Conservation (phyloP, 306 rosid species). For the Sicyos baderoa region DNA sequence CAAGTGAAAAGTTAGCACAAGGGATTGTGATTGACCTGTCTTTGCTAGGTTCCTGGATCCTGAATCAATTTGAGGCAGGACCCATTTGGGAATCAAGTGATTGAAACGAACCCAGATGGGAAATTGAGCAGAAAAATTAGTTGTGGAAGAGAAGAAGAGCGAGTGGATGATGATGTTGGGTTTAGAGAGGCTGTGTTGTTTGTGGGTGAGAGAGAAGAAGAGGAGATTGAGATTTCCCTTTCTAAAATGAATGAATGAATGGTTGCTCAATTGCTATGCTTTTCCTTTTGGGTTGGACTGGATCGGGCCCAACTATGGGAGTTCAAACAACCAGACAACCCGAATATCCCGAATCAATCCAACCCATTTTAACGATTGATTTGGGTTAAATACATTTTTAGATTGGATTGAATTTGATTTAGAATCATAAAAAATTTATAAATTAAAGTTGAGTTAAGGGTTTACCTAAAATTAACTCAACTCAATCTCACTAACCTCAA, state of each 20-base stretch:
- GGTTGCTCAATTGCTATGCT: neutral
- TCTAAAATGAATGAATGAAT: neutral
- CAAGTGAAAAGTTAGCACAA: neutral
- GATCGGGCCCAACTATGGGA: neutral
- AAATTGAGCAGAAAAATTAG: neutral
- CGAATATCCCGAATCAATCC: too few relatives aligned
- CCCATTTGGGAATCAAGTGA: neutral
- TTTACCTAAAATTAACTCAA: too few relatives aligned
- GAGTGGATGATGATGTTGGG: neutral
- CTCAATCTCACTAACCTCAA: too few relatives aligned
- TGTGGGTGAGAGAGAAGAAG: conserved; percentile 4
- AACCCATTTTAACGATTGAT: too few relatives aligned
- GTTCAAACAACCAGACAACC: too few relatives aligned
- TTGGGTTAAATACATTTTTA: too few relatives aligned
- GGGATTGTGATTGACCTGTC: neutral
- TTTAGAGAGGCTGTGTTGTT: neutral
- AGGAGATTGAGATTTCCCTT: neutral
- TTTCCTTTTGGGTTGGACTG: neutral
- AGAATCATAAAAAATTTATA: too few relatives aligned
- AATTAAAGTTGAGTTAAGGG: too few relatives aligned
- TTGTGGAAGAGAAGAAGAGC: neutral
- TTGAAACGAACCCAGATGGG: conserved; percentile 10
- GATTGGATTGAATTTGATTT: too few relatives aligned
- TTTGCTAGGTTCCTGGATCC: conserved; percentile 1
- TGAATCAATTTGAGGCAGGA: neutral